Base-by-base conservation (phyloP, 768 basidiomycete genomes). In the Pleurotus sapidus region DNA sequence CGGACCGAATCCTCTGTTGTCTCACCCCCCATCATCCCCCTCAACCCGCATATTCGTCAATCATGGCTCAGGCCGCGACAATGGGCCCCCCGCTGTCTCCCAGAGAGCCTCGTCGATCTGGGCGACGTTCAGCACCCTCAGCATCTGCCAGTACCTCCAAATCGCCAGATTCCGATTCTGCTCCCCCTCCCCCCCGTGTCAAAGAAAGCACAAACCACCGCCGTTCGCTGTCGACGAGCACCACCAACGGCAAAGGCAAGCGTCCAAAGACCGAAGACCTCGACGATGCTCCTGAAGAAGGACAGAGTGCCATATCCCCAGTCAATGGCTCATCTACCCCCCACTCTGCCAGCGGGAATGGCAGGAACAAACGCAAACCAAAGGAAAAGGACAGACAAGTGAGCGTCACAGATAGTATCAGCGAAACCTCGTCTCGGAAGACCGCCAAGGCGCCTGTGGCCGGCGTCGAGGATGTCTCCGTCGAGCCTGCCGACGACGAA, bases 31-130 rank as follows among this genome's bases (percentile, higher is more conserved):
- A 54, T 58, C 55, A 53, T 57, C 59, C 56, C 47, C 42, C 23
- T 37, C 15, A 54, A n/a, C 30, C 30, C 12, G 12, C 39, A 54
- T 40, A 56, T 59, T 45, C 38, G 23, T 57, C 64, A 55, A 57
- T 51, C 61, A 84, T 89, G 88, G 81, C 87, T 53, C 86, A 87
- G 68, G 74, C 82, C 47, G 81, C 81, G 48, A 70, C 81, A 50
- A 91, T 91, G 89, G 89, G 88, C 46, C 89, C 89, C 12, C 88
- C 89, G 5, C 79, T 86, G 49, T 89, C 88, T 57, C 89, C 87
- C 42, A 78, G 86, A 66, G 89, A 91, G 72, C 86, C 87, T 51
- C 79, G 89, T 64, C 86, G 89, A 61, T 91, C 89, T 62, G 88
- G 87, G 43, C 77, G 89, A 64, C 88, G 89, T 57, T 86, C 86